Evolutionary conservation across 306 rosid species (phyloP), one percentile per base, ranked within the genome.

Genomic region (Carpinus fangiana): DNA sequence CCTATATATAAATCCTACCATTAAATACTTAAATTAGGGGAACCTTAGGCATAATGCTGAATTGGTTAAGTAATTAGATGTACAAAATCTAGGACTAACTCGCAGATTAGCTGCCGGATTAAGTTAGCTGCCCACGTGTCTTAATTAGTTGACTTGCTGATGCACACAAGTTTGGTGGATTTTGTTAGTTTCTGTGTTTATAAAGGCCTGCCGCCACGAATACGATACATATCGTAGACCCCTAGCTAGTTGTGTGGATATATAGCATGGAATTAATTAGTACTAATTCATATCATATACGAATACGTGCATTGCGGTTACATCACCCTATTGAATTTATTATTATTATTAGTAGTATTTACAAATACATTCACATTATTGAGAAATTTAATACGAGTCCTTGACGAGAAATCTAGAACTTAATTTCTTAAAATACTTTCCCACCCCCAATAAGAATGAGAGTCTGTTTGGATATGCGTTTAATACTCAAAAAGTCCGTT

Each of bases 181-280:
- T 57, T 57, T 21, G 62, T 56, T n/a, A 56, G n/a, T 56, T 56
- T 56, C 62, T 57, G 64, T 57, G 64, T 57, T 8, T 57, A 57
- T 8, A 57, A 57, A 56, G 62, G 62, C 21, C n/a, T 56, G 62
- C 0, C n/a, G 62, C 0, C n/a, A 23, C 14, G 21, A 23, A 56
- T 56, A 8, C 7, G 10, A 56, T 23, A 56, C 8, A 23, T 23
- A 23, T 23, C 26, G 0, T 23, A 23, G 26, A 23, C 26, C 1
- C 26, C 26, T 23, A 23, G 12, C 21, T 4, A 20, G 11, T 56
- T 56, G 62, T 56, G 62, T 56, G 10, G 34, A 56, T 23, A 23
- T 23, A 23, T 56, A 9, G 34, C 14, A 57, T 2, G 62, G 3
- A 21, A 57, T 57, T 31, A 31, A 31, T 31, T 31, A 31, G 3